These are phyloP conservation scores for Cryptococcus amylolentus DNA, from an alignment of 1,284 basidiomycete genomes.

Conservation along the genomic window DNA sequence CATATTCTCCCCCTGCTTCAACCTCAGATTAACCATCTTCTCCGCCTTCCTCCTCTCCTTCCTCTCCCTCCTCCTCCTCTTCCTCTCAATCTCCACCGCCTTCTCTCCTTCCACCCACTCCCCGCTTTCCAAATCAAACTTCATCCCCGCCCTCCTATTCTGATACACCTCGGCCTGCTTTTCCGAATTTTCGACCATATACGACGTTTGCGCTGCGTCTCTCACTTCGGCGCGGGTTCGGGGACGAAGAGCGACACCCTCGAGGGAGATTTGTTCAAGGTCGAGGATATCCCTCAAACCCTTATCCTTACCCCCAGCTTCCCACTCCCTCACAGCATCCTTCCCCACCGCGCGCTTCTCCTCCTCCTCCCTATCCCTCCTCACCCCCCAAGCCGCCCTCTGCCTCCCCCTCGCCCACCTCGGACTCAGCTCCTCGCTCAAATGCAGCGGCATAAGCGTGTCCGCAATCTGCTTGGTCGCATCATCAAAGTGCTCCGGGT, in stretches of 20 bases:
- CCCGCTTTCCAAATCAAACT: conserved; percentile 15
- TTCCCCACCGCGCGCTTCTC: conserved; percentile 20
- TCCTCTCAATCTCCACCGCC: conserved; percentile 19
- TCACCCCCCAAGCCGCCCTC: conserved; percentile 31
- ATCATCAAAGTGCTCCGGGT: conserved; percentile 3
- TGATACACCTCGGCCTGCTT: conserved; percentile 18
- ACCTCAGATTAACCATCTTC: conserved; percentile 21
- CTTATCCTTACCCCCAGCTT: conserved; percentile 36
- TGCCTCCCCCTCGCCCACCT: conserved; percentile 43
- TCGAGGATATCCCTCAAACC: conserved; percentile 29
- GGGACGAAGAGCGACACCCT: conserved; percentile 33
- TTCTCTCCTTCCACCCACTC: conserved; percentile 25
- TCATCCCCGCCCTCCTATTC: conserved; percentile 15
- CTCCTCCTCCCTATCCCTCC: conserved; percentile 25
- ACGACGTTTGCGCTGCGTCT: conserved; percentile 34
- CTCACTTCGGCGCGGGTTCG: conserved; percentile 44
- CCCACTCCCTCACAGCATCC: conserved; percentile 36
- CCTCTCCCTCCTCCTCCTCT: conserved; percentile 17
- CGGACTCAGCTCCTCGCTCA: conserved; percentile 46
- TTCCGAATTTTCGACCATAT: conserved; percentile 24
- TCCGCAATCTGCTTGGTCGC: conserved; percentile 22
- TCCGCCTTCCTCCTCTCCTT: conserved; percentile 18
- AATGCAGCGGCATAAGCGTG: conserved; percentile 46
- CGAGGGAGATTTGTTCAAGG: conserved; percentile 27
- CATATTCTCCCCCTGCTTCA: conserved; percentile 29